Evolutionary conservation across 306 rosid genomes (phyloP).

Genomic region (Pachyrhizus erosus): DNA sequence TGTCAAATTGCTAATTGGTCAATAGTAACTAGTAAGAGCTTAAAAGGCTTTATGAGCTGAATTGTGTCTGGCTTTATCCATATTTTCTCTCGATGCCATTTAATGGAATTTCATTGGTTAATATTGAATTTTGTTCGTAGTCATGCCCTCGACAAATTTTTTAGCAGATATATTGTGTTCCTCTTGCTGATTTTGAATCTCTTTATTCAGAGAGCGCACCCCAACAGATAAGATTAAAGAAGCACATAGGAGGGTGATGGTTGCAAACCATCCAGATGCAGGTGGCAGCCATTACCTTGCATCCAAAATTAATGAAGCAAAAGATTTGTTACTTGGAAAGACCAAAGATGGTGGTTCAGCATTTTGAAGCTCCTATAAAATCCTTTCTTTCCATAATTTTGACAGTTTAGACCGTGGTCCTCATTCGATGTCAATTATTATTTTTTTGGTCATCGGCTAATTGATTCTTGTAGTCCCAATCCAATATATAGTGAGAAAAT

Average conservation of each 20-base stretch:
- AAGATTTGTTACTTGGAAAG: slow-evolving; percentile 74
- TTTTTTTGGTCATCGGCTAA: slow-evolving; percentile 18
- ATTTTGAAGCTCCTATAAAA: slow-evolving; percentile 55
- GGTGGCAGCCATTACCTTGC: slow-evolving; percentile 98
- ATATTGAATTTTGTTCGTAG: background rate
- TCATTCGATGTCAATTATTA: background rate
- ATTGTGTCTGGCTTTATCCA: background rate
- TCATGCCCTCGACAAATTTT: background rate
- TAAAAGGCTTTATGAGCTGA: background rate
- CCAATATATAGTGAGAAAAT: slow-evolving; percentile 16
- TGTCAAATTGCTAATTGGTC: too few relatives aligned
- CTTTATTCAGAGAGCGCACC: slow-evolving; percentile 57
- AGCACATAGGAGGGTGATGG: slow-evolving; percentile 96
- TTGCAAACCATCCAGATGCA: slow-evolving; percentile 97
- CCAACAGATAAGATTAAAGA: slow-evolving; percentile 75
- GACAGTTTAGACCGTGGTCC: background rate
- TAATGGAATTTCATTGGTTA: background rate
- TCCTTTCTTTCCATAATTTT: background rate
- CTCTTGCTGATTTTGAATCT: slow-evolving; percentile 31
- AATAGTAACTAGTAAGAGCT: background rate
- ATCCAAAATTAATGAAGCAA: slow-evolving; percentile 91
- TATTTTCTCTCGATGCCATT: background rate
- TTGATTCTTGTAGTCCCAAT: slow-evolving; percentile 15
- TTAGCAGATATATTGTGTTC: background rate
- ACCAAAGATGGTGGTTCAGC: slow-evolving; percentile 72